Conservation (phyloP, 1,139 yeast genomes). For the Pichia sp. region DNA sequence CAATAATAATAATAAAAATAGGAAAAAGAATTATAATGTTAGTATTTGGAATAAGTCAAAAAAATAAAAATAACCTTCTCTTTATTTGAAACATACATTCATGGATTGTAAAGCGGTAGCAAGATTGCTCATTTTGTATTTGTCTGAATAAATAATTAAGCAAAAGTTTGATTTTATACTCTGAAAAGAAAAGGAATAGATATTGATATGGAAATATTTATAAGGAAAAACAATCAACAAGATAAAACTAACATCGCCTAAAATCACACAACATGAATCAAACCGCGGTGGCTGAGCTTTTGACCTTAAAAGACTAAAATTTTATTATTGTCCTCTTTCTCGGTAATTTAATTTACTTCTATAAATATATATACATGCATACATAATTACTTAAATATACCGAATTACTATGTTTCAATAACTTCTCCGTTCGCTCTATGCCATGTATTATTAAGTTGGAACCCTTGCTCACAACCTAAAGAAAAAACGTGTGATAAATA, state of each 20-base stretch:
- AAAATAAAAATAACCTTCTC: not conserved
- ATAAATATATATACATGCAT: too few species aligned
- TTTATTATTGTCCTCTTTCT: not conserved
- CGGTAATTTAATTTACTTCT: too few species aligned
- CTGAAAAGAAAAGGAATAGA: not conserved
- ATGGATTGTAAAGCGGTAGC: conserved; percentile 27
- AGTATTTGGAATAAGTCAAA: not conserved
- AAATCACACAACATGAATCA: not conserved
- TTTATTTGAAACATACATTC: conserved; percentile 21
- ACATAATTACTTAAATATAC: not conserved
- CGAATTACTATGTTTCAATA: conserved; percentile 6
- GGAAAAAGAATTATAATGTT: conserved; percentile 1
- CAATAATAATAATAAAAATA: not conserved
- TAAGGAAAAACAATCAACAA: too few species aligned
- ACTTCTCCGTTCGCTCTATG: conserved; percentile 42
- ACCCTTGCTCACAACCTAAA: conserved; percentile 47
- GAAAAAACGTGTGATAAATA: conserved; percentile 27
- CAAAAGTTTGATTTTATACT: not conserved
- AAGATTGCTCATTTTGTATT: conserved; percentile 9
- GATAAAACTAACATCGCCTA: not conserved
- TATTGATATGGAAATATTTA: not conserved
- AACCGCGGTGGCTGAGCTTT: not conserved
- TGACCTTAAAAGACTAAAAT: not conserved
- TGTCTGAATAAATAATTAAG: not conserved
- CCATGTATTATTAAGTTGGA: conserved; percentile 34